Evolutionary conservation across 2,329 filamentous ascomycete genomes (phyloP).

Genomic region (Acarospora socialis): DNA sequence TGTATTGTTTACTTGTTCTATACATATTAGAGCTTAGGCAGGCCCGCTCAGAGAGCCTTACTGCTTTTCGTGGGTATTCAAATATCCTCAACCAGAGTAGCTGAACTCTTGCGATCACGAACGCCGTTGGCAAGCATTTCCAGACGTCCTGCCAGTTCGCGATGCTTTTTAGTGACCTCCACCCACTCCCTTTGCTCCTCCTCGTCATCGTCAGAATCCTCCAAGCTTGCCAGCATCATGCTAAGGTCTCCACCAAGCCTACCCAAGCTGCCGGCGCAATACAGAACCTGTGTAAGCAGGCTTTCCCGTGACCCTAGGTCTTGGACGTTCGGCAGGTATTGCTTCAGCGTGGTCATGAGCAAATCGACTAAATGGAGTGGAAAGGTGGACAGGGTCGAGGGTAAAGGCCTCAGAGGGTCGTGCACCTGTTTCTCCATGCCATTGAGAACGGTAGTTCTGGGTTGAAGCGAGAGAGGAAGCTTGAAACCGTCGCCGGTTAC

Average conservation of each 20-base stretch:
- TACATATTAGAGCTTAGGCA: no score
- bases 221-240: constrained; percentile 58
- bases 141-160: constrained; percentile 64
- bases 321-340: constrained; percentile 66
- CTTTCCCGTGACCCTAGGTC: constrained; percentile 74
- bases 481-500: background rate
- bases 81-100: no score
- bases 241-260: constrained; percentile 87
- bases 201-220: constrained; percentile 21
- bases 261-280: constrained; percentile 82
- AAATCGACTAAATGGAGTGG: constrained; percentile 70
- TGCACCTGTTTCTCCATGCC: constrained; percentile 9
- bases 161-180: constrained; percentile 75
- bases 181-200: constrained; percentile 54
- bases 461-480: constrained; percentile 11
- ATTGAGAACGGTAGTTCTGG: constrained; percentile 23
- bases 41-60: no score
- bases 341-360: constrained; percentile 59
- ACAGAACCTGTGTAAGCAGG: constrained; percentile 79
- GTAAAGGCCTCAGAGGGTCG: constrained; percentile 40
- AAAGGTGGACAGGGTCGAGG: constrained; percentile 69
- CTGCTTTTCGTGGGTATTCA: no score
- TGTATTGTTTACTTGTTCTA: no score
- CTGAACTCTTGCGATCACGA: no score
- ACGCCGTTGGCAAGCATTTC: constrained; percentile 29